Evolutionary conservation across 2,329 filamentous ascomycete genomes (phyloP).

Genomic region (Microdochium paspali): DNA sequence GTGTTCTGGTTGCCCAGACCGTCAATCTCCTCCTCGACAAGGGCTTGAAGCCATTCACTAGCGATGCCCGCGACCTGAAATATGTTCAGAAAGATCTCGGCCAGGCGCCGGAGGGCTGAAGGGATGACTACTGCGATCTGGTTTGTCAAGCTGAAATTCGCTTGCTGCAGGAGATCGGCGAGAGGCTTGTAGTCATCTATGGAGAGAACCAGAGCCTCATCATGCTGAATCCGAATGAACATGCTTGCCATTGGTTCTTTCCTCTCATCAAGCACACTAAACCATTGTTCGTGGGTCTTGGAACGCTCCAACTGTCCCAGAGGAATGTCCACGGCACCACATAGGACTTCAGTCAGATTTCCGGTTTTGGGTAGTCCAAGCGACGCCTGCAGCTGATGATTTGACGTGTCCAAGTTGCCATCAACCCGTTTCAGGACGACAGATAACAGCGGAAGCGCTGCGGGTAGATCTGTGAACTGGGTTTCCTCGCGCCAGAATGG

Average conservation of each 20-base stretch:
- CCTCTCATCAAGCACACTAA: constrained; percentile 67
- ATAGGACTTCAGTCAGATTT: constrained; percentile 40
- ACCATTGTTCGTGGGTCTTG: constrained; percentile 81
- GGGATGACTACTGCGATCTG: constrained; percentile 76
- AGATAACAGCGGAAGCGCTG: constrained; percentile 58
- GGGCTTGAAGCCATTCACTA: constrained; percentile 80
- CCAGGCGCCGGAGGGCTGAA: constrained; percentile 66
- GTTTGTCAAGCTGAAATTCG: constrained; percentile 72
- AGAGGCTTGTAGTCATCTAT: constrained; percentile 76
- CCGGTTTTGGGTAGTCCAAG: constrained; percentile 30
- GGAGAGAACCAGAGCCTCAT: constrained; percentile 85
- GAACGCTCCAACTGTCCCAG: constrained; percentile 70
- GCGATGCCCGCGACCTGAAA: constrained; percentile 85
- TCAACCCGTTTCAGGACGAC: constrained; percentile 62
- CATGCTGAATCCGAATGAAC: constrained; percentile 71
- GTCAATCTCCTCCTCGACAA: constrained; percentile 96
- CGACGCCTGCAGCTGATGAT: constrained; percentile 31
- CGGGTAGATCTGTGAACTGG: constrained; percentile 65
- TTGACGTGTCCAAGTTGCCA: constrained; percentile 35
- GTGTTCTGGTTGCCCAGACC: constrained; percentile 76
- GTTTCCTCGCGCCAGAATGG: constrained; percentile 80
- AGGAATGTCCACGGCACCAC: constrained; percentile 71
- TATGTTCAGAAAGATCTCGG: constrained; percentile 84
- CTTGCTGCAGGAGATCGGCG: constrained; percentile 75
- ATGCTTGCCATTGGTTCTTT: constrained; percentile 74